These are phyloP conservation scores for Pichia sp. DNA, from an alignment of 1,139 yeast genomes.

Conservation along the genomic window DNA sequence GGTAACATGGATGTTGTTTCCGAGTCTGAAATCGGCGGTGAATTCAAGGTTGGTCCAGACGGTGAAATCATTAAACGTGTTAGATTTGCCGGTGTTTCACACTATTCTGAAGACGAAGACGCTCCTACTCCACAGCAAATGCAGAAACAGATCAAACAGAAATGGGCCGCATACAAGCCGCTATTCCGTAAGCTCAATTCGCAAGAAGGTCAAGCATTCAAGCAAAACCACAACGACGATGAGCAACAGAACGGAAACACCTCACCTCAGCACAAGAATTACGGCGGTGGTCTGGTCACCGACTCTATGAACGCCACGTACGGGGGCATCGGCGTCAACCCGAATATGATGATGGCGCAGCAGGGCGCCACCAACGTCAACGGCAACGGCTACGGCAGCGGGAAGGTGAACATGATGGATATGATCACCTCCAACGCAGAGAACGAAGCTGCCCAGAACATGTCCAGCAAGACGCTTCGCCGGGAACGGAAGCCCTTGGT, in stretches of 20 bases:
- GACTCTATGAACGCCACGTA: not conserved
- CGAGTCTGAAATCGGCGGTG: conserved; percentile 11
- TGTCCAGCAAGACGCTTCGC: conserved; percentile 4
- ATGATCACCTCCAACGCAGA: not conserved
- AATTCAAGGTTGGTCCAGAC: conserved; percentile 11
- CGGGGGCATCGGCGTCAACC: not conserved
- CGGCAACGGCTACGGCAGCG: not conserved
- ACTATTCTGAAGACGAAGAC: conserved; percentile 53
- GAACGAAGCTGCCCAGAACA: conserved; percentile 1
- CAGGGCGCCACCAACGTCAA: not conserved
- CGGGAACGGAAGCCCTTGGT: not conserved
- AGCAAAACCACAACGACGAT: conserved; percentile 30
- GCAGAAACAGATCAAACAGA: conserved; percentile 42
- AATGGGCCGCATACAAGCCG: conserved; percentile 34
- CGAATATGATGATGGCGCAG: not conserved
- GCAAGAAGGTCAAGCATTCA: conserved; percentile 54
- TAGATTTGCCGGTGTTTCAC: conserved; percentile 52
- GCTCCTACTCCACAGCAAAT: conserved; percentile 49
- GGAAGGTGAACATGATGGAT: conserved; percentile 7
- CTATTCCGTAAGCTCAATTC: conserved; percentile 38
- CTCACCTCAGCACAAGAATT: not conserved
- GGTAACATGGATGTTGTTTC: conserved; percentile 27
- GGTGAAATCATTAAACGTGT: conserved; percentile 40
- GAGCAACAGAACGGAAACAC: not conserved
- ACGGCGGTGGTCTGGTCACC: conserved; percentile 15